A percentile compares a stretch with the other conserved stretches of the same genome.
These are phyloP conservation scores for Diacronema lutheri DNA, from an alignment of 78 protist species.

Conservation along the genomic window DNA sequence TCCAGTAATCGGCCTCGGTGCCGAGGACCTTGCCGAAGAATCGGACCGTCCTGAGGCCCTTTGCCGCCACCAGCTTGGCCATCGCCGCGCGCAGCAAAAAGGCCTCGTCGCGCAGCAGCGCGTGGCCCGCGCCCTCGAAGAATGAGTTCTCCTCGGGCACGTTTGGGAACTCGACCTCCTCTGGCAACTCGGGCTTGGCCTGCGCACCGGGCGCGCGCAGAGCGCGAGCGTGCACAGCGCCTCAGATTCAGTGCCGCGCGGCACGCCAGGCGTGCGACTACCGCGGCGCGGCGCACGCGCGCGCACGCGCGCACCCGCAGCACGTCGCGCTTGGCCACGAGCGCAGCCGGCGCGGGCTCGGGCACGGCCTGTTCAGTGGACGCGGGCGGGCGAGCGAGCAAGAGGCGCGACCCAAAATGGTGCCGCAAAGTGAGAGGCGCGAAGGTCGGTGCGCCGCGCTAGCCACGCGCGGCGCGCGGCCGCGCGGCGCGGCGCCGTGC, in stretches of 20 bases:
- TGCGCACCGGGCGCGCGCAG: background rate
- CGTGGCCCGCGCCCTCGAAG: background rate
- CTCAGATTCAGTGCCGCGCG: background rate
- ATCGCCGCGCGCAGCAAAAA: background rate
- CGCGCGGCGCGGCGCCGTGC: background rate
- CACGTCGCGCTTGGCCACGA: too few relatives aligned
- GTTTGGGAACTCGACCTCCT: background rate
- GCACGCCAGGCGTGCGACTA: background rate
- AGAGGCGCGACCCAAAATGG: too few relatives aligned
- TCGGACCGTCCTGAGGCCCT: background rate
- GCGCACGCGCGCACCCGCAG: background rate
- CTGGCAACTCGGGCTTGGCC: background rate
- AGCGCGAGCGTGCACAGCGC: background rate
- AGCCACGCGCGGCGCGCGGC: background rate
- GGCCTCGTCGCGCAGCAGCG: background rate
- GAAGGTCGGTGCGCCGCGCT: background rate
- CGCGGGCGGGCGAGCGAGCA: too few relatives aligned
- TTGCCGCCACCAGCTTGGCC: background rate
- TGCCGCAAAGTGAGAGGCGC: too few relatives aligned
- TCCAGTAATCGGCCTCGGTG: background rate
- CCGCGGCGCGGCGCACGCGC: too few relatives aligned
- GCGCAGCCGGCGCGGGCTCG: too few relatives aligned
- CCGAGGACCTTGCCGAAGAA: constrained; percentile 17
- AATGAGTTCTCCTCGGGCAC: background rate
- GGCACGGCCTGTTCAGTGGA: too few relatives aligned